Evolutionary conservation across 306 rosid genomes (phyloP), one percentile per base, ranked within the genome.

Genomic region (Acacia acuminata): DNA sequence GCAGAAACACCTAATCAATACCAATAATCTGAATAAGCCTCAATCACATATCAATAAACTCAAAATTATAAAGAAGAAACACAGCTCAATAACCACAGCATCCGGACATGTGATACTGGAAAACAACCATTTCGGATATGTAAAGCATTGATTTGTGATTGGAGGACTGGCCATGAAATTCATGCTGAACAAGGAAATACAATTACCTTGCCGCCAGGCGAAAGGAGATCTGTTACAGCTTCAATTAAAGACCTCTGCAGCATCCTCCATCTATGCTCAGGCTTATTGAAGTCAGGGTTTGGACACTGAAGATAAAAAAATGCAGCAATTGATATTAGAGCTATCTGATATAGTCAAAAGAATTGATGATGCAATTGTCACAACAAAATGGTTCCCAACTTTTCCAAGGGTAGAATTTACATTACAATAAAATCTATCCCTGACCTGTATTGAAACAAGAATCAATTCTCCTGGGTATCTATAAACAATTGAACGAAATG

Each of bases 211-310:
- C 99, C 99, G 67, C 82, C 47, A 73, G 76, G 70, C 60, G 89
- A 76, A 63, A 95, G 94, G 79, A 90, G 88, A 78, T 90, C 97
- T 53, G 85, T 86, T 63, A 92, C 81, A 60, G 99, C 94, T 87
- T 95, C 99, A 12, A 91, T 87, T 84, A 94, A 85, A 69, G 92
- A 73, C 83, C 91, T 91, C 82, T 88, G 98, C 85, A 96, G 82
- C 96, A 96, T 92, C 70, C 98, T 91, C 99, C 99, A 96, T 88
- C 98, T 90, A 84, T 92, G 84, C 75, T 89, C 92, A 56, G 96
- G 97, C 78, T 93, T 88, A 77, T 87, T 93, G 87, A 96, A 96
- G 83, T 93, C 96, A 5, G 98, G 99, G 76, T 96, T 92, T 22
- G 98, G 99, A 85, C 98, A 93, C 99, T 96, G 17, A 3, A 77